Percentiles rank a stretch among this genome's conserved stretches.
phyloP scores from a whole-genome alignment of 352 stramenopile species.

The Phytophthora colocasiae region DNA sequence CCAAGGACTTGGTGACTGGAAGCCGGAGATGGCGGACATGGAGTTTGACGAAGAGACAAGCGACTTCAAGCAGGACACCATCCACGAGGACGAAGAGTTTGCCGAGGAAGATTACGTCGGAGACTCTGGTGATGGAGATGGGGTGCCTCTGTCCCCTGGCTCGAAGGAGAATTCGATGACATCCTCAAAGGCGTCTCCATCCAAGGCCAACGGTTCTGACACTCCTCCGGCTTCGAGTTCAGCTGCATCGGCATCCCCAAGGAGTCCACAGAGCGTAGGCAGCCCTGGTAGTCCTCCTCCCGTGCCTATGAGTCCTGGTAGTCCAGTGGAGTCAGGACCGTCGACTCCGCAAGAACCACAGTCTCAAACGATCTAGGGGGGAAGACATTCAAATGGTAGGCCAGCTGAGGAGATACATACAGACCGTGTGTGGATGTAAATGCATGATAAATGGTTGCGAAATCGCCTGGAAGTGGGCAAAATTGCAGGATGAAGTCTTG shows the following conservation, averaged over 20 bases:
- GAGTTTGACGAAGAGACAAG: constrained; percentile 64
- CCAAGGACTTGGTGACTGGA: constrained; percentile 64
- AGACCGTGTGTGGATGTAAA: constrained; percentile 37
- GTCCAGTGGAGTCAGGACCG: constrained; percentile 20
- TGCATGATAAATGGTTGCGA: constrained; percentile 31
- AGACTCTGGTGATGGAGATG: constrained; percentile 41
- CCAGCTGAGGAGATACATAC: constrained; percentile 28
- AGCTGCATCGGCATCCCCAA: constrained; percentile 45
- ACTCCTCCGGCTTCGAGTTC: constrained; percentile 46
- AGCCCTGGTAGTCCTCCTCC: constrained; percentile 42
- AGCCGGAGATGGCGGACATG: constrained; percentile 72
- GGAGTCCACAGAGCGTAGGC: constrained; percentile 46
- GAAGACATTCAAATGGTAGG: constrained; percentile 22
- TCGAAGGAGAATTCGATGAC: constrained; percentile 51
- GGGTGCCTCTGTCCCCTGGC: constrained; percentile 43
- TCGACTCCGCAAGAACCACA: constrained; percentile 38
- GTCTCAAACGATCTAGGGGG: constrained; percentile 47
- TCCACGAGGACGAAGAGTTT: constrained; percentile 70
- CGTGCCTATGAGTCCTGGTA: constrained; percentile 38
- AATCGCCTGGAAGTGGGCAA: constrained; percentile 4
- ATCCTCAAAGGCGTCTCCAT: constrained; percentile 39
- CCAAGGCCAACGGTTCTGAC: constrained; percentile 41
- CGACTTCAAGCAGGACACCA: constrained; percentile 63
- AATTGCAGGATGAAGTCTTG: neutral
- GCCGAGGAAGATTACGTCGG: constrained; percentile 46